Evolutionary conservation across 2,329 filamentous ascomycete species (phyloP).

Genomic region (Aureobasidium sp.): DNA sequence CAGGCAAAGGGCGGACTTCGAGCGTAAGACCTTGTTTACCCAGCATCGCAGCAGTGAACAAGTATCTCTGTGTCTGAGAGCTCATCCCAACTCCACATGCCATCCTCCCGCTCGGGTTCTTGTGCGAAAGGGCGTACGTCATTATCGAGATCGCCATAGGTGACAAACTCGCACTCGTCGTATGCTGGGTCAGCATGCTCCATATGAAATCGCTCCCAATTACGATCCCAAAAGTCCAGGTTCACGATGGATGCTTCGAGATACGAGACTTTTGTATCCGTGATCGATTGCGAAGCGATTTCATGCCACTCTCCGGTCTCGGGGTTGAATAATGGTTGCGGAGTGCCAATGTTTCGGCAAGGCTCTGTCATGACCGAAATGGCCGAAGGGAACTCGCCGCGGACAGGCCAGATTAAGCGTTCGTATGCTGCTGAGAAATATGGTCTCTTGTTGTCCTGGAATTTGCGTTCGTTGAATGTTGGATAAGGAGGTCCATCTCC

Average conservation of each 20-base stretch:
- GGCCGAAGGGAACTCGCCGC: not conserved
- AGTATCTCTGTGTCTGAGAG: slow-evolving; percentile 3
- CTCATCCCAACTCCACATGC: slow-evolving; percentile 8
- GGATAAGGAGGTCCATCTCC: slow-evolving; percentile 9
- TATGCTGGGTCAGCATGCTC: slow-evolving; percentile 9
- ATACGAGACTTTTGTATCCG: slow-evolving; percentile 1
- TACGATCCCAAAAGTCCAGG: slow-evolving; percentile 2
- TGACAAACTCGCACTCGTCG: slow-evolving; percentile 10
- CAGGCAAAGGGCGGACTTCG: not conserved
- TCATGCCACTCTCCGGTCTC: slow-evolving; percentile 6
- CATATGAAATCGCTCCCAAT: not conserved
- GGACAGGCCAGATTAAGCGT: slow-evolving; percentile 7
- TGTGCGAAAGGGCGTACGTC: not conserved
- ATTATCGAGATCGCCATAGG: slow-evolving; percentile 3
- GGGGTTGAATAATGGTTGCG: not conserved
- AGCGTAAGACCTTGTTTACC: not conserved
- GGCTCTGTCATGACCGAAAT: slow-evolving; percentile 8
- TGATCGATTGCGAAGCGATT: slow-evolving; percentile 8
- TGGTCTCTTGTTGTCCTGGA: not conserved
- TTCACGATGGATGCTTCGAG: slow-evolving; percentile 2
- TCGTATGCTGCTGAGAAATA: not conserved
- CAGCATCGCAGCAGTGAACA: not conserved
- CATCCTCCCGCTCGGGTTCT: not conserved
- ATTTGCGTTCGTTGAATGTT: not conserved
- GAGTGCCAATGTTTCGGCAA: not conserved